phyloP scores from a whole-genome alignment of 2,329 filamentous ascomycete species.

The Aspergillus oerlinghausenensis region DNA sequence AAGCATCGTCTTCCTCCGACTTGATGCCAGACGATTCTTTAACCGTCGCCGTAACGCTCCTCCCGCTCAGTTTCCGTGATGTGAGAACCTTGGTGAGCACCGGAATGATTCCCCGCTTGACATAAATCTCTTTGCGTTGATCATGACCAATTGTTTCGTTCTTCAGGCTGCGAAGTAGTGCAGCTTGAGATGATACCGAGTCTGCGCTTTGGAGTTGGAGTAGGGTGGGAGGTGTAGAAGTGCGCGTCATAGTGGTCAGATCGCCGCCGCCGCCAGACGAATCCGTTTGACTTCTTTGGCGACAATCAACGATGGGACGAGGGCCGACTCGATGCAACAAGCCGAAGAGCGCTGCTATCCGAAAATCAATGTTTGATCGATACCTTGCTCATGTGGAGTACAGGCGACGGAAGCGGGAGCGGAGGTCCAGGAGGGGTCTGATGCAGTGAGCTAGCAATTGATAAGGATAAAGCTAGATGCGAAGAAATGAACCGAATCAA shows the following conservation, averaged over 20 bases:
- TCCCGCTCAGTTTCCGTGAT: constrained; percentile 41
- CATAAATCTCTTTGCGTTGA: constrained; percentile 76
- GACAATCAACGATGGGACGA: neutral
- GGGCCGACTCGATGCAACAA: neutral
- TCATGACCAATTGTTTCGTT: constrained; percentile 86
- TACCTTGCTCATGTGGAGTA: neutral
- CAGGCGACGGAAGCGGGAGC: neutral
- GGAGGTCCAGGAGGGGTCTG: neutral
- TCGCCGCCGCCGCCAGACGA: constrained; percentile 25
- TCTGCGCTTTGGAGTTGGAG: constrained; percentile 54
- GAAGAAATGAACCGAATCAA: neutral
- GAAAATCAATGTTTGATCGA: neutral
- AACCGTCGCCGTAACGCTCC: constrained; percentile 22
- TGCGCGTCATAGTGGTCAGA: constrained; percentile 50
- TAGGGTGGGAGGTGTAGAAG: constrained; percentile 51
- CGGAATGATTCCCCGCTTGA: constrained; percentile 61
- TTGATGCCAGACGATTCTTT: constrained; percentile 36
- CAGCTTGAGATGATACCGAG: constrained; percentile 39
- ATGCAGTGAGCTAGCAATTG: neutral
- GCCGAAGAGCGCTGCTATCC: neutral
- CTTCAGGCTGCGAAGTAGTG: constrained; percentile 69
- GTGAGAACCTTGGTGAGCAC: constrained; percentile 47
- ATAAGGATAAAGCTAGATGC: neutral
- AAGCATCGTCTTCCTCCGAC: constrained; percentile 62
- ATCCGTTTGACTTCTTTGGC: neutral